A percentile compares a stretch with the other conserved stretches of the same genome.
phyloP scores from a whole-genome alignment of 2,329 filamentous ascomycete genomes.

The Metarhizium sp. region DNA sequence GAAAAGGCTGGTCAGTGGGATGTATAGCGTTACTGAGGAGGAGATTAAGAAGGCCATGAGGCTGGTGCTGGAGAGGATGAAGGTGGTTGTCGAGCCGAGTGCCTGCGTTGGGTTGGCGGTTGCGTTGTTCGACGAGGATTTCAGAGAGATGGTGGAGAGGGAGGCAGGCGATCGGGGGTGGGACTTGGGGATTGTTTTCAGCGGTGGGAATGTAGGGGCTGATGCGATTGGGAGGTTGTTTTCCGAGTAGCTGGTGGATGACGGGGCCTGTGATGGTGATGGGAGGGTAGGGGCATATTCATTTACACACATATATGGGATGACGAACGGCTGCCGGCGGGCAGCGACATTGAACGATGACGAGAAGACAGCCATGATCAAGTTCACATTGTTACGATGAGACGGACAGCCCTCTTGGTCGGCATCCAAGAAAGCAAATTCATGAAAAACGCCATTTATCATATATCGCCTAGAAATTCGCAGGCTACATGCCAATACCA shows the following conservation, averaged over 20 bases:
- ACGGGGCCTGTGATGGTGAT: not conserved
- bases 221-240: constrained; percentile 46
- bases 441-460: too few relatives aligned
- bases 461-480: too few relatives aligned
- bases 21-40: constrained; percentile 69
- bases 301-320: not conserved
- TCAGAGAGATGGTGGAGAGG: constrained; percentile 57
- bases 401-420: not conserved
- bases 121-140: constrained; percentile 77
- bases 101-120: constrained; percentile 77
- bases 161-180: constrained; percentile 67
- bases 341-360: too few relatives aligned
- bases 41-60: constrained; percentile 71
- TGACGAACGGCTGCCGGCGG: too few relatives aligned
- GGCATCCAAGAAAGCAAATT: too few relatives aligned
- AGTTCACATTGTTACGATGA: not conserved
- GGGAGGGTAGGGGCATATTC: not conserved
- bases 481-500: constrained; percentile 1
- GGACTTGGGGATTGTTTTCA: constrained; percentile 55
- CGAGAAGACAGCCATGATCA: too few relatives aligned
- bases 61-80: constrained; percentile 77
- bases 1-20: constrained; percentile 55
- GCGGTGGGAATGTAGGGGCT: constrained; percentile 50
- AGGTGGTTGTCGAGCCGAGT: constrained; percentile 84
- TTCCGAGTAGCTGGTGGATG: not conserved